Percentiles rank a stretch among this genome's conserved stretches.
These are phyloP conservation scores for Phaeomoniella chlamydospora DNA, from an alignment of 2,329 filamentous ascomycete genomes.

Conservation along the genomic window DNA sequence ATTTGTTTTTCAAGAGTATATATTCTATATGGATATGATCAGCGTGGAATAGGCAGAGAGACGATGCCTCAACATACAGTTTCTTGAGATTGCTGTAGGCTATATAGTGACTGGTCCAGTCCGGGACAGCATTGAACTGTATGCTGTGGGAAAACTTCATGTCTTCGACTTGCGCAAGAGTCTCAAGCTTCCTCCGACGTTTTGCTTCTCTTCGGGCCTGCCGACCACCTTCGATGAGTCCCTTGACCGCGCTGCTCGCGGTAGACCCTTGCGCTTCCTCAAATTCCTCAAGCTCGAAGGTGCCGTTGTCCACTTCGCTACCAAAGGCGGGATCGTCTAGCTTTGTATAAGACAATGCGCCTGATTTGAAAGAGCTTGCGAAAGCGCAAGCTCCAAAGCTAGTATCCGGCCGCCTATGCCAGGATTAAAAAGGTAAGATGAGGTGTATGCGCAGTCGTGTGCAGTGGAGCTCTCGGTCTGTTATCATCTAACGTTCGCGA, in stretches of 20 bases:
- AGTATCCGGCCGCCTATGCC: not conserved
- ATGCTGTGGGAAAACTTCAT: conserved; percentile 99
- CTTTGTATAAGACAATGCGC: not conserved
- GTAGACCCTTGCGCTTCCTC: not conserved
- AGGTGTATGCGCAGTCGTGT: no score
- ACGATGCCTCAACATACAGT: conserved; percentile 45
- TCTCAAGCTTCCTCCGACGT: conserved; percentile 9
- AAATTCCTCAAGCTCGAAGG: not conserved
- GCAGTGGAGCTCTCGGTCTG: no score
- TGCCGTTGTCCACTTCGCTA: not conserved
- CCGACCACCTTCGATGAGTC: not conserved
- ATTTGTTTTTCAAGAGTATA: conserved; percentile 84
- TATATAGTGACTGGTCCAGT: conserved; percentile 97
- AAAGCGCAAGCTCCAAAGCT: not conserved
- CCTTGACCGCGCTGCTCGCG: not conserved
- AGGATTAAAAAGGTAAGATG: no score
- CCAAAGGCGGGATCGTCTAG: not conserved
- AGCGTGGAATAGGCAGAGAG: conserved; percentile 4
- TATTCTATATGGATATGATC: conserved; percentile 43
- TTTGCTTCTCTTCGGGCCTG: conserved; percentile 5
- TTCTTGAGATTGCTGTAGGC: conserved; percentile 99
- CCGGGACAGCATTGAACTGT: conserved; percentile 98
- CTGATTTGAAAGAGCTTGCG: not conserved
- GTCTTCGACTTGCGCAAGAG: conserved; percentile 10
- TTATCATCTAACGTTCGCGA: no score